Conservation (phyloP, 192 early-diverging fungal species). For the Jimgerdemannia flammicorona region DNA sequence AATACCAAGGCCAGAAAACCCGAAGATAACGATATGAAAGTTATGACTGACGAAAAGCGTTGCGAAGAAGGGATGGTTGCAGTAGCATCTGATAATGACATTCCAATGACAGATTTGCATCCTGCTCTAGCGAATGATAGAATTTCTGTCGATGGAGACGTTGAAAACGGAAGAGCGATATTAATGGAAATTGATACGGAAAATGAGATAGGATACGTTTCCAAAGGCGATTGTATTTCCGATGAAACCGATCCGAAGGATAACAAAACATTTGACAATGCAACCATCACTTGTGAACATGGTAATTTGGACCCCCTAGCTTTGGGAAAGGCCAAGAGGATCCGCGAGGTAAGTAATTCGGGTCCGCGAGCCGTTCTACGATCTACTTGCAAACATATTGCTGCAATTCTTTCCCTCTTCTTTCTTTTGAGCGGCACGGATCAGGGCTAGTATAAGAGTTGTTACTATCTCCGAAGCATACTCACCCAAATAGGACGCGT, state of each 20-base stretch:
- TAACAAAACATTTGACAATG: slow-evolving; percentile 7
- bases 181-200: neutral
- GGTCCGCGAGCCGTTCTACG: neutral
- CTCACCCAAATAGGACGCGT: neutral
- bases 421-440: neutral
- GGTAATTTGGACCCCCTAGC: slow-evolving; percentile 19
- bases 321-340: slow-evolving; percentile 17
- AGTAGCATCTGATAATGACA: neutral
- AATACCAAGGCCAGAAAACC: neutral
- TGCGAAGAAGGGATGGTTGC: neutral
- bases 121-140: neutral
- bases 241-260: slow-evolving; percentile 1
- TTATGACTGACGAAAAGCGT: neutral
- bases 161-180: neutral
- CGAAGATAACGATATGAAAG: neutral
- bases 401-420: neutral
- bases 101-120: neutral
- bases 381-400: neutral
- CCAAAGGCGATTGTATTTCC: slow-evolving; percentile 3
- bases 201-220: neutral
- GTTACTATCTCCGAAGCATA: neutral
- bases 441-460: no score
- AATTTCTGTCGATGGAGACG: neutral
- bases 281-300: slow-evolving; percentile 20
- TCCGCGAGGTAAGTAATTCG: slow-evolving; percentile 15